phyloP scores from a whole-genome alignment of 371 early-diverging fungal species.

The Mortierella sp. region DNA sequence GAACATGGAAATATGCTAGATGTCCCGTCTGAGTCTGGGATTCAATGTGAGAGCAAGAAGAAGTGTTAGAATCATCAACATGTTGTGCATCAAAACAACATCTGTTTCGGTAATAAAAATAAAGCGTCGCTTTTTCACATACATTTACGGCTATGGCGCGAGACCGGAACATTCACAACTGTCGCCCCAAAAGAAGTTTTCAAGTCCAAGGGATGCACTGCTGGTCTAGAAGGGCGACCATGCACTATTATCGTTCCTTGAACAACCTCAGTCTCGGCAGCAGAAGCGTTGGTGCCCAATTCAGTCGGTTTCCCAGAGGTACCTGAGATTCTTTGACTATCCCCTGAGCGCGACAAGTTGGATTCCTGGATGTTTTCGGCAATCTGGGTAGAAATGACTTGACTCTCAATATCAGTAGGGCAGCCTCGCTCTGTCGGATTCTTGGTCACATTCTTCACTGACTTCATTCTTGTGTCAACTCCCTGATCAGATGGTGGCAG shows the following conservation, averaged over 20 bases:
- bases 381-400: slow-evolving; percentile 49
- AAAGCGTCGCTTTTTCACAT: slow-evolving; percentile 3
- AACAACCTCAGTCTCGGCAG: no score
- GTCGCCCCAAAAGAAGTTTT: slow-evolving; percentile 33
- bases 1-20: slow-evolving; percentile 13
- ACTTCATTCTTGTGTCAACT: no score
- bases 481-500: no score
- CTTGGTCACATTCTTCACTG: no score
- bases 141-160: slow-evolving; percentile 36
- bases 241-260: no score
- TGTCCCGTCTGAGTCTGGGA: slow-evolving; percentile 32
- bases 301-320: not conserved
- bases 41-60: no score
- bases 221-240: slow-evolving; percentile 14
- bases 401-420: slow-evolving; percentile 21
- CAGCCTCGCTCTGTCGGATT: no score
- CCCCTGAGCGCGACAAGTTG: not conserved
- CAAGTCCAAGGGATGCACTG: slow-evolving; percentile 28
- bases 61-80: no score
- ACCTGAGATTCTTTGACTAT: not conserved
- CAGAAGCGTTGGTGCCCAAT: no score
- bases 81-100: no score
- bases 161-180: slow-evolving; percentile 18
- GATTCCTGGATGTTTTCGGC: slow-evolving; percentile 19
- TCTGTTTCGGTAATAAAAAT: no score